Evolutionary conservation across 306 rosid genomes (phyloP).

Genomic region (Psophocarpus tetragonolobus): DNA sequence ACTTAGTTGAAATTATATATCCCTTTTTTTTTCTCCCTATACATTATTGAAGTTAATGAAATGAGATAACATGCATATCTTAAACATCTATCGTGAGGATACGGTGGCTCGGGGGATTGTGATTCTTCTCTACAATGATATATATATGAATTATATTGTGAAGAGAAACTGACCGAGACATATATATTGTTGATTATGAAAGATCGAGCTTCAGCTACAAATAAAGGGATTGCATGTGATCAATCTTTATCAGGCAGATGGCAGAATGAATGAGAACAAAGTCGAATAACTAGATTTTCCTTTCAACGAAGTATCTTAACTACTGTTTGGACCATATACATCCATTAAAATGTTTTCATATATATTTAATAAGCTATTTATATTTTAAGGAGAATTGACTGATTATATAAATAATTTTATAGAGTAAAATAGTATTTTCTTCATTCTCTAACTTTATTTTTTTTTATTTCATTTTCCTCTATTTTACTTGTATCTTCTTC

Average conservation of each 20-base stretch:
- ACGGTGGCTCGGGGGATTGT: neutral
- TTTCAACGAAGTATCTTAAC: neutral
- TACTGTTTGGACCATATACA: neutral
- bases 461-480: neutral
- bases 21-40: neutral
- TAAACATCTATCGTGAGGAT: neutral
- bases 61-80: neutral
- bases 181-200: neutral
- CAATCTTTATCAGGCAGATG: conserved; percentile 1
- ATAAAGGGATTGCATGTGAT: neutral
- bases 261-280: neutral
- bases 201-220: neutral
- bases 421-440: neutral
- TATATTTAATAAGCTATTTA: neutral
- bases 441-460: neutral
- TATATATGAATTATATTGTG: too few relatives aligned
- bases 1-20: neutral
- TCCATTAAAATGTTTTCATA: neutral
- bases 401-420: neutral
- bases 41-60: neutral
- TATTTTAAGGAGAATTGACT: neutral
- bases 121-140: neutral
- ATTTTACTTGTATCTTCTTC: neutral
- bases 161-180: neutral
- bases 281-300: neutral